phyloP scores from a whole-genome alignment of 2,329 filamentous ascomycete genomes.

The Pezicula carpinea region DNA sequence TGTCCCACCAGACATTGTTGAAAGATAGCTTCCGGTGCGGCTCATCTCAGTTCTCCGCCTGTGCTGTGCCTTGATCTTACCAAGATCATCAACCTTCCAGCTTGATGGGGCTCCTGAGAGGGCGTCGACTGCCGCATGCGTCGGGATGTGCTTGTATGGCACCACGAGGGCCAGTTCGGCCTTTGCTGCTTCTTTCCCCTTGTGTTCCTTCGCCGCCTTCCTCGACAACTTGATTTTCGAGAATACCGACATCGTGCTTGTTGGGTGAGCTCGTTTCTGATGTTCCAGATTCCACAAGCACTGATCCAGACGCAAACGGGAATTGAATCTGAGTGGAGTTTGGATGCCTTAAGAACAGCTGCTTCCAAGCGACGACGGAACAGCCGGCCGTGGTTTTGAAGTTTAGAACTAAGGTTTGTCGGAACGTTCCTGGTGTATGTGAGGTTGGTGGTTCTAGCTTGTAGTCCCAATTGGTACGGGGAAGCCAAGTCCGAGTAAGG shows the following conservation, averaged over 20 bases:
- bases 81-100: conserved; percentile 38
- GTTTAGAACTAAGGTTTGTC: background rate
- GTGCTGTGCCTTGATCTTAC: conserved; percentile 27
- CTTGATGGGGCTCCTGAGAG: conserved; percentile 48
- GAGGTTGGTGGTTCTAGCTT: background rate
- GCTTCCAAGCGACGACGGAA: conserved; percentile 1
- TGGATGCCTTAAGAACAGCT: background rate
- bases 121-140: conserved; percentile 55
- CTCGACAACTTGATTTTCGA: conserved; percentile 47
- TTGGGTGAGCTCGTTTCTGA: background rate
- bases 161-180: conserved; percentile 22
- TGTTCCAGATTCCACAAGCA: background rate
- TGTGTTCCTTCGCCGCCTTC: conserved; percentile 51
- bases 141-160: conserved; percentile 58
- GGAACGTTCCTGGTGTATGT: background rate
- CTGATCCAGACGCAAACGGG: background rate
- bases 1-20: conserved; percentile 14
- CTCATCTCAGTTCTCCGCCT: conserved; percentile 24
- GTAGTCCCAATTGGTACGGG: background rate
- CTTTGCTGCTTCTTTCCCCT: conserved; percentile 39
- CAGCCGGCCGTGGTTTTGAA: background rate
- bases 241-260: conserved; percentile 50
- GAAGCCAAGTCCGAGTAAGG: background rate
- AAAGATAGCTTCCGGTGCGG: conserved; percentile 20
- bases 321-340: background rate